Conservation (phyloP, 768 basidiomycete genomes). For the Mycena crocata region DNA sequence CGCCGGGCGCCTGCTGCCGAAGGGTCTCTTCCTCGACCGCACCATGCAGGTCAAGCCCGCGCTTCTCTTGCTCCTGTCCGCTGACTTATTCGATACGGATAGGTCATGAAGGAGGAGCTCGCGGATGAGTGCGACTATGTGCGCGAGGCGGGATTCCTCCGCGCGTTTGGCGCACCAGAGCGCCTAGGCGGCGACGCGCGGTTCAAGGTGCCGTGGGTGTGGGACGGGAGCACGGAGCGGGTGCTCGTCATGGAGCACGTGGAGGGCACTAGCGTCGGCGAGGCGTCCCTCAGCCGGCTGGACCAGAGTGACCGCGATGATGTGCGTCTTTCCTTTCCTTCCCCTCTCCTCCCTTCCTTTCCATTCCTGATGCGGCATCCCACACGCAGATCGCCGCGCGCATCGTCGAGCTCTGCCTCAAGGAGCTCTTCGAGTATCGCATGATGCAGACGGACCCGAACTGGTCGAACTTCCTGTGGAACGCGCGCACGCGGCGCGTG, state of each 20-base stretch:
- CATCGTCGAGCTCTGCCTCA: slow-evolving; percentile 87
- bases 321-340: slow-evolving; percentile 53
- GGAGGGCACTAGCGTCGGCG: slow-evolving; percentile 84
- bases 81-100: not conserved
- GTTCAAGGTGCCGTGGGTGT: slow-evolving; percentile 90
- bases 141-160: slow-evolving; percentile 82
- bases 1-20: slow-evolving; percentile 84
- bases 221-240: slow-evolving; percentile 81
- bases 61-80: slow-evolving; percentile 17
- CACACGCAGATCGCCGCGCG: slow-evolving; percentile 80
- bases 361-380: not conserved
- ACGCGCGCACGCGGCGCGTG: slow-evolving; percentile 71
- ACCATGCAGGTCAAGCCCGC: slow-evolving; percentile 70
- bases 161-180: slow-evolving; percentile 63
- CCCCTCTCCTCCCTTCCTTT: not conserved
- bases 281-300: slow-evolving; percentile 63
- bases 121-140: slow-evolving; percentile 93
- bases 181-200: slow-evolving; percentile 67
- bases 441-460: slow-evolving; percentile 99
- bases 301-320: slow-evolving; percentile 76
- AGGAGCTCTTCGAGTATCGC: slow-evolving; percentile 90
- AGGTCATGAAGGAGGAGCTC: slow-evolving; percentile 92
- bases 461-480: slow-evolving; percentile 98
- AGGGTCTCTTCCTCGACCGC: slow-evolving; percentile 89
- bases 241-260: slow-evolving; percentile 94